These are phyloP conservation scores for Fusarium sublunatum DNA, from an alignment of 2,329 filamentous ascomycete species.

Conservation along the genomic window DNA sequence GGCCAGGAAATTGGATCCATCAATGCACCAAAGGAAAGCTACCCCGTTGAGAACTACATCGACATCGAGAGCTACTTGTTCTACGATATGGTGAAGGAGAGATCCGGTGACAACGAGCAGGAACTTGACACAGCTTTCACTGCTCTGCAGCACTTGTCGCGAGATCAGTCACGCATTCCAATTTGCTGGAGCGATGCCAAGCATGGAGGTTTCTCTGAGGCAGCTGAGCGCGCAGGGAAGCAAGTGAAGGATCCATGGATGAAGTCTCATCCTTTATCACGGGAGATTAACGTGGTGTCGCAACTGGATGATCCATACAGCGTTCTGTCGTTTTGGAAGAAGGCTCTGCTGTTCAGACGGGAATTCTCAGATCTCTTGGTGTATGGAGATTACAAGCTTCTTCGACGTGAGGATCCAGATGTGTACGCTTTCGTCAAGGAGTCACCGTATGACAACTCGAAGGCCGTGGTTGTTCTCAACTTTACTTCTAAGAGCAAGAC, in stretches of 20 bases:
- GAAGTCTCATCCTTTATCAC: constrained; percentile 48
- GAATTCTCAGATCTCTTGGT: constrained; percentile 50
- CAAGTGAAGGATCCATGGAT: constrained; percentile 50
- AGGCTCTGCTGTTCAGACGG: constrained; percentile 45
- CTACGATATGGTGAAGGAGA: constrained; percentile 48
- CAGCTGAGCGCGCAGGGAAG: constrained; percentile 49
- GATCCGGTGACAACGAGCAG: constrained; percentile 45
- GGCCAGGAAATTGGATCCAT: constrained; percentile 74
- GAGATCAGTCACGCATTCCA: constrained; percentile 75
- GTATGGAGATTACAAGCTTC: constrained; percentile 50
- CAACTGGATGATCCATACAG: constrained; percentile 59
- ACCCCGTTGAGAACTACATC: constrained; percentile 66
- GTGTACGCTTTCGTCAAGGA: constrained; percentile 50
- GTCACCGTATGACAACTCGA: constrained; percentile 35
- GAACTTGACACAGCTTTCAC: constrained; percentile 52
- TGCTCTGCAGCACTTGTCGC: constrained; percentile 50
- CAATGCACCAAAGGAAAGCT: constrained; percentile 68
- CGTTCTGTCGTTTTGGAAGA: constrained; percentile 50
- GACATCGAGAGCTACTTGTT: constrained; percentile 62
- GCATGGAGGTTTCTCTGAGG: constrained; percentile 51
- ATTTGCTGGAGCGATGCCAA: constrained; percentile 67
- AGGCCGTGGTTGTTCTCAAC: constrained; percentile 49
- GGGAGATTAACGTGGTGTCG: constrained; percentile 65
- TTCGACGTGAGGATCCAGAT: constrained; percentile 42
- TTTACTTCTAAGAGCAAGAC: constrained; percentile 48